Evolutionary conservation across 2,329 filamentous ascomycete genomes (phyloP).

Genomic region (Penicillium sp.): DNA sequence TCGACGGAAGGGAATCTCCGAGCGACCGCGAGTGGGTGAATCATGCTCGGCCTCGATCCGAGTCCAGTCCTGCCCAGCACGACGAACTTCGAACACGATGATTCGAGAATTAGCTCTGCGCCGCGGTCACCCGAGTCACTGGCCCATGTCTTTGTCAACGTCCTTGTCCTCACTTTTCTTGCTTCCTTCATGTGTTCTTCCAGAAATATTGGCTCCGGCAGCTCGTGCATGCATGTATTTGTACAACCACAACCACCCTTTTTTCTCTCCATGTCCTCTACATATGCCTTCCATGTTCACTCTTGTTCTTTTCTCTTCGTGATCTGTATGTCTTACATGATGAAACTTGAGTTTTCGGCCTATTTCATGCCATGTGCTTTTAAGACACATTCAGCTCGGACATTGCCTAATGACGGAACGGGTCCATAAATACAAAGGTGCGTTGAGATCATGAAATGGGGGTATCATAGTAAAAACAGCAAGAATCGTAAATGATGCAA

Average conservation of each 20-base stretch:
- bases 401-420: background rate
- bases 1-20: background rate
- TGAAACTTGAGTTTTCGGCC: conserved; percentile 25
- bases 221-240: conserved; percentile 40
- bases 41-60: background rate
- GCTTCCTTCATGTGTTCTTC: conserved; percentile 26
- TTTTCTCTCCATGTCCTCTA: conserved; percentile 15
- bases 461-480: background rate
- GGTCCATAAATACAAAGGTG: background rate
- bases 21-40: background rate
- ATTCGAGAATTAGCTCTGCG: background rate
- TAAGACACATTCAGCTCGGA: background rate
- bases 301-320: conserved; percentile 9
- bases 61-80: background rate
- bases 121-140: background rate
- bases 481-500: background rate
- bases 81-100: background rate
- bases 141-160: background rate
- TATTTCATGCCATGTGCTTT: background rate
- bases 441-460: background rate
- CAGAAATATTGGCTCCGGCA: conserved; percentile 28
- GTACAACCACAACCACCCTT: conserved; percentile 31
- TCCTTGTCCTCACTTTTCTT: conserved; percentile 13
- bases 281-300: conserved; percentile 13
- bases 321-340: conserved; percentile 30